phyloP scores from a whole-genome alignment of 768 basidiomycete genomes.

The Austroboletus festivus region DNA sequence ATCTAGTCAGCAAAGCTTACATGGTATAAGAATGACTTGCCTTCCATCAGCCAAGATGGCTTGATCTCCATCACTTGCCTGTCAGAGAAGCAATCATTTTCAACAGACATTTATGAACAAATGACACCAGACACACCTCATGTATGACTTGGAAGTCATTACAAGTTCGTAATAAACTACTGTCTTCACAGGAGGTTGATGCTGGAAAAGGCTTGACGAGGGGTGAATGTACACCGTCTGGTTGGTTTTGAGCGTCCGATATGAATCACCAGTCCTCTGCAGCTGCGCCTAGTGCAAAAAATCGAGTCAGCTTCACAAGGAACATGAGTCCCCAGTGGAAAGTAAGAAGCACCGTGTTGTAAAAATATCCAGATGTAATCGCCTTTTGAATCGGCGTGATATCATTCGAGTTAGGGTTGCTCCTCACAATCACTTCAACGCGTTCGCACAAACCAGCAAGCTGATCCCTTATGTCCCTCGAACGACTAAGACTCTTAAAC shows the following conservation, averaged over 20 bases:
- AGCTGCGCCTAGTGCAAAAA: conserved; percentile 67
- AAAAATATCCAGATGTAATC: conserved; percentile 92
- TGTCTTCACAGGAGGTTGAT: conserved; percentile 89
- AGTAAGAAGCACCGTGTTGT: conserved; percentile 68
- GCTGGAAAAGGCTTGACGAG: conserved; percentile 91
- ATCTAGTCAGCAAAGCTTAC: conserved; percentile 2
- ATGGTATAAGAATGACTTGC: conserved; percentile 38
- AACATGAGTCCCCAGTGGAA: not conserved
- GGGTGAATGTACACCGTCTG: conserved; percentile 98
- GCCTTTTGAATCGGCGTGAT: conserved; percentile 94
- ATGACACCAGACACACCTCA: conserved; percentile 51
- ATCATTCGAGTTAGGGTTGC: conserved; percentile 90
- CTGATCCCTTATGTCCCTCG: conserved; percentile 95
- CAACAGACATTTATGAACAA: not conserved
- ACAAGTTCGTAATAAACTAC: conserved; percentile 96
- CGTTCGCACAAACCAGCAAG: conserved; percentile 94
- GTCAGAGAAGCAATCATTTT: not conserved
- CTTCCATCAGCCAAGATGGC: conserved; percentile 89
- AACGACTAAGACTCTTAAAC: conserved; percentile 90
- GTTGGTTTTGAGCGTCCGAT: conserved; percentile 92
- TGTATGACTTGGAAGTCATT: conserved; percentile 95
- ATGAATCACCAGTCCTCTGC: conserved; percentile 95
- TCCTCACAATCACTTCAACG: conserved; percentile 86
- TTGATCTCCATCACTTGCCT: conserved; percentile 99
- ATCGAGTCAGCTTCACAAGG: not conserved